Evolutionary conservation across 2,329 filamentous ascomycete species (phyloP).

Genomic region (Fusarium udum): DNA sequence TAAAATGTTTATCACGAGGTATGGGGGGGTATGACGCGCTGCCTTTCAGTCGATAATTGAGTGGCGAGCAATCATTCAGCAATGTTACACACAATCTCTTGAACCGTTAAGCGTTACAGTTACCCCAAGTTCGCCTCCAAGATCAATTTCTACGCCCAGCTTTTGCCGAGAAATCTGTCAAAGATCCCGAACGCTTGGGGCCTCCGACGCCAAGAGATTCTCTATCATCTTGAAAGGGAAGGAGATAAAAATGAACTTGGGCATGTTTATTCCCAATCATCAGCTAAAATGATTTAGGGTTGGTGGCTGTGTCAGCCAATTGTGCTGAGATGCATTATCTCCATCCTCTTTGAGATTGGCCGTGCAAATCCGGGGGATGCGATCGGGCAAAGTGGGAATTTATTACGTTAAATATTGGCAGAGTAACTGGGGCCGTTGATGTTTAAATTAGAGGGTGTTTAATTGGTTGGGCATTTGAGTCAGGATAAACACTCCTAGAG

Average conservation of each 20-base stretch:
- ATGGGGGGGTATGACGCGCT: conserved; percentile 2
- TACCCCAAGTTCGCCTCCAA: conserved; percentile 15
- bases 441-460: not conserved
- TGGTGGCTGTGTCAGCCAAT: not conserved
- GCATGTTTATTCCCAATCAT: not conserved
- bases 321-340: not conserved
- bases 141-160: not conserved
- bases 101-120: not conserved
- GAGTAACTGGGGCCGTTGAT: not conserved
- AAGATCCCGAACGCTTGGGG: conserved; percentile 17
- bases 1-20: conserved; percentile 28
- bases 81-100: not conserved
- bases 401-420: conserved; percentile 7
- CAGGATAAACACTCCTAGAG: not conserved
- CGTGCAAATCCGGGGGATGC: conserved; percentile 6
- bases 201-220: not conserved
- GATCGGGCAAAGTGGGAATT: conserved; percentile 10
- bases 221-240: conserved; percentile 22
- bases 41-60: not conserved
- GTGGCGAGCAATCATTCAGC: not conserved
- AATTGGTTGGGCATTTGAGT: not conserved
- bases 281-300: not conserved
- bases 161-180: conserved; percentile 23
- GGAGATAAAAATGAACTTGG: conserved; percentile 6
- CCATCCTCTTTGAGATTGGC: not conserved